Conservation (phyloP, 495 filamentous ascomycete genomes). For the Trichoderma virens region DNA sequence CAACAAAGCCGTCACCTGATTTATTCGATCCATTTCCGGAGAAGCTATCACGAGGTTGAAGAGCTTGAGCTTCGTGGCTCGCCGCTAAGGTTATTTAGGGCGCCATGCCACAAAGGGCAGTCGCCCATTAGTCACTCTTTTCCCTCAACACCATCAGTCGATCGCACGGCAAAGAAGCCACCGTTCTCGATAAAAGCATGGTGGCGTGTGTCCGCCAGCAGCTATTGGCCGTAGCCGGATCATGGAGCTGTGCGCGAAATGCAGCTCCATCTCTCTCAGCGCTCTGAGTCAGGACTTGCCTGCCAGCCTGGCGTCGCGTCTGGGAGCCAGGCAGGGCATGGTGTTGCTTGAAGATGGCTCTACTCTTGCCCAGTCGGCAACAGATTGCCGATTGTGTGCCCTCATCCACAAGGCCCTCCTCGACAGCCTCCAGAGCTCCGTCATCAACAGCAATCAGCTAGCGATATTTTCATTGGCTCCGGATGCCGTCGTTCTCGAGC, state of each 20-base stretch:
- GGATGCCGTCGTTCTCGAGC: neutral
- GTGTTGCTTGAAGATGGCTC: neutral
- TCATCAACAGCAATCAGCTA: neutral
- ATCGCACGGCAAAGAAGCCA: neutral
- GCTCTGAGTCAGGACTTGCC: neutral
- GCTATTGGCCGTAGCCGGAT: neutral
- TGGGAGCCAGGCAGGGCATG: neutral
- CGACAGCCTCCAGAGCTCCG: neutral
- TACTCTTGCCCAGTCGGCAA: neutral
- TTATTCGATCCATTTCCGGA: neutral
- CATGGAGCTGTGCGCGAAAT: neutral
- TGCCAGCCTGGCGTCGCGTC: neutral
- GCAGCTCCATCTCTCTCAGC: neutral
- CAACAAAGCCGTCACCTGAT: neutral
- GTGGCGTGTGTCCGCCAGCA: neutral
- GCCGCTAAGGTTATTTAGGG: neutral
- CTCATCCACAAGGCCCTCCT: neutral
- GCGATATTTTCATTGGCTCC: neutral
- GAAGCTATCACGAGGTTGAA: neutral
- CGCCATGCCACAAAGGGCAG: conserved; percentile 5
- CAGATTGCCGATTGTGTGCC: neutral
- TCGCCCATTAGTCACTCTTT: neutral
- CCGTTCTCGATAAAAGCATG: neutral
- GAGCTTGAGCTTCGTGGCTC: neutral
- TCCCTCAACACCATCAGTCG: neutral